Percentiles rank a stretch among this genome's conserved stretches.
These are phyloP conservation scores for Rosellinia necatrix DNA, from an alignment of 2,329 filamentous ascomycete species.

Conservation along the genomic window DNA sequence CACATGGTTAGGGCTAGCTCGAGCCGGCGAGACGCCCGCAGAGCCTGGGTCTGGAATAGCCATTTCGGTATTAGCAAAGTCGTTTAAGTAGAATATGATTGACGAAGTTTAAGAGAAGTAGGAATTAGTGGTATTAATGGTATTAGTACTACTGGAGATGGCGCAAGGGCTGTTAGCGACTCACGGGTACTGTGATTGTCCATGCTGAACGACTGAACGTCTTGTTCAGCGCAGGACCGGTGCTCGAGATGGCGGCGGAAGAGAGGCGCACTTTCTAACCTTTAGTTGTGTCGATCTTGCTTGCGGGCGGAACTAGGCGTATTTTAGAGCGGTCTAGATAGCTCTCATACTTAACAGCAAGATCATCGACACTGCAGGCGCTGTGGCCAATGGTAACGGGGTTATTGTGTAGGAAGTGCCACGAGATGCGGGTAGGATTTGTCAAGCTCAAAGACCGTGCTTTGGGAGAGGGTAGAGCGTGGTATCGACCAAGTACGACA, in stretches of 20 bases:
- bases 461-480: neutral
- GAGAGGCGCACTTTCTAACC: slow-evolving; percentile 43
- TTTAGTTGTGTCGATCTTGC: slow-evolving; percentile 44
- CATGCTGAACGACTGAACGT: slow-evolving; percentile 23
- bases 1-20: slow-evolving; percentile 1
- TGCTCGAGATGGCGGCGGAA: slow-evolving; percentile 36
- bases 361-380: slow-evolving; percentile 2
- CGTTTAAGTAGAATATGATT: neutral
- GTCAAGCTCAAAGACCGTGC: neutral
- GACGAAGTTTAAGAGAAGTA: neutral
- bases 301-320: slow-evolving; percentile 32
- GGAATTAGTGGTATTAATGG: neutral
- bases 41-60: neutral
- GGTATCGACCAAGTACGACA: slow-evolving; percentile 23
- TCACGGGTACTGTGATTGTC: slow-evolving; percentile 1
- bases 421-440: neutral
- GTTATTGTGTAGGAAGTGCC: neutral
- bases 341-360: slow-evolving; percentile 14
- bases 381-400: neutral
- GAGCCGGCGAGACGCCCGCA: slow-evolving; percentile 7
- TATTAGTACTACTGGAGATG: too few relatives aligned
- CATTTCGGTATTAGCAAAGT: slow-evolving; percentile 1
- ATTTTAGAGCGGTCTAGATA: slow-evolving; percentile 26
- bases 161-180: too few relatives aligned
- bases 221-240: slow-evolving; percentile 22